Conservation (phyloP, 495 filamentous ascomycete genomes). For the Annulohypoxylon nitens region DNA sequence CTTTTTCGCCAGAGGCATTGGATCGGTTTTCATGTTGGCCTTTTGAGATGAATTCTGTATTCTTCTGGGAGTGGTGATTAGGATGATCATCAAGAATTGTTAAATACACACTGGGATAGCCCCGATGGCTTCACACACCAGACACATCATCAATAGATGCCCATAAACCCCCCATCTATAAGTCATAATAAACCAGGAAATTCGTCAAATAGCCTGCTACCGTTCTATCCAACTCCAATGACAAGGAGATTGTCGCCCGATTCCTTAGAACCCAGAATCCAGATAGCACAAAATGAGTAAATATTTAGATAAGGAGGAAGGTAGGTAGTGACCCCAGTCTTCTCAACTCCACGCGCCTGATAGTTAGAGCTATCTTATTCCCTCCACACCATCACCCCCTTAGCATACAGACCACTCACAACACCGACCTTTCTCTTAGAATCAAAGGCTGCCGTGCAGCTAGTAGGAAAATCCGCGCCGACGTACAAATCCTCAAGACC, state of each 20-base stretch:
- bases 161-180: neutral
- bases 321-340: neutral
- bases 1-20: neutral
- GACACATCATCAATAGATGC: neutral
- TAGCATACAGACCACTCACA: conserved; percentile 59
- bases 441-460: conserved; percentile 58
- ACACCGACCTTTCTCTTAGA: conserved; percentile 55
- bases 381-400: conserved; percentile 59
- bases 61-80: neutral
- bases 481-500: conserved; percentile 56
- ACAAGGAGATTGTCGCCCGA: neutral
- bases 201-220: neutral
- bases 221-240: neutral
- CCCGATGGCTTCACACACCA: neutral
- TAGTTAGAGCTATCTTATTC: conserved; percentile 39
- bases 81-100: neutral
- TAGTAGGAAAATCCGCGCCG: conserved; percentile 50
- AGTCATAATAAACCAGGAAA: neutral
- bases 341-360: neutral
- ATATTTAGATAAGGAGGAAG: neutral
- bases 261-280: neutral
- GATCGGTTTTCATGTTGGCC: neutral
- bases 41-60: neutral
- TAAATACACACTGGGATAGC: neutral
- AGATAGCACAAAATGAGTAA: neutral